These are phyloP conservation scores for Liriodendron chinense DNA, from an alignment of 164 flowering plant genomes.

Conservation along the genomic window DNA sequence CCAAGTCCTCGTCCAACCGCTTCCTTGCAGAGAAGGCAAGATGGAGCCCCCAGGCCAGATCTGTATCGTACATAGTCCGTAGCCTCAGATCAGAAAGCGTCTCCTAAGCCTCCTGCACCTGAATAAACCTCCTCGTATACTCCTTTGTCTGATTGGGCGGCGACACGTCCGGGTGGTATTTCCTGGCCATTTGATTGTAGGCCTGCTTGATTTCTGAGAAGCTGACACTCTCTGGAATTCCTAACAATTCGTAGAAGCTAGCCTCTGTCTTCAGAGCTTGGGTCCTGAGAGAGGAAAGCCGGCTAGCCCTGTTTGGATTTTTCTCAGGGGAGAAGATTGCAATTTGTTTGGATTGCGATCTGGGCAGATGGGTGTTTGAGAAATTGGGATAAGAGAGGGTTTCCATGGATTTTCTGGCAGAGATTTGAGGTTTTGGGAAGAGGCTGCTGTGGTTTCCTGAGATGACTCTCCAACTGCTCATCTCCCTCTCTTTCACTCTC, in stretches of 20 bases:
- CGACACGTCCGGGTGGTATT: conserved; percentile 92
- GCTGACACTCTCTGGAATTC: conserved; percentile 56
- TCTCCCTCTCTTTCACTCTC: background rate
- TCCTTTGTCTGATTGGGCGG: conserved; percentile 81
- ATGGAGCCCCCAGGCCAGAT: conserved; percentile 59
- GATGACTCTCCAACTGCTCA: background rate
- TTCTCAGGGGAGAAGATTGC: background rate
- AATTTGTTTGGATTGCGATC: background rate
- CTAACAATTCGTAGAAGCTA: conserved; percentile 74
- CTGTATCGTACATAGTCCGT: conserved; percentile 69
- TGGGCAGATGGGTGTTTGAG: background rate
- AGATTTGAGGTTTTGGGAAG: background rate
- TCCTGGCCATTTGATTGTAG: conserved; percentile 74
- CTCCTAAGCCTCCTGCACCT: conserved; percentile 93
- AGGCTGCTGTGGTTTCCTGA: background rate
- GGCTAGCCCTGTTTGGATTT: background rate
- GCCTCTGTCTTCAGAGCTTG: background rate
- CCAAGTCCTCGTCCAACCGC: conserved; percentile 47
- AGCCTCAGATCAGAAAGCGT: conserved; percentile 71
- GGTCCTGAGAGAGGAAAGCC: background rate
- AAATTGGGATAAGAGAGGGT: background rate
- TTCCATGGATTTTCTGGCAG: background rate
- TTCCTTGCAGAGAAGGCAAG: conserved; percentile 66
- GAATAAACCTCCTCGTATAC: conserved; percentile 68
- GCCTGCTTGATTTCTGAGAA: conserved; percentile 74